Evolutionary conservation across 495 filamentous ascomycete genomes (phyloP), one percentile per base, ranked within the genome.

Genomic region (Aspergillus panamensis): DNA sequence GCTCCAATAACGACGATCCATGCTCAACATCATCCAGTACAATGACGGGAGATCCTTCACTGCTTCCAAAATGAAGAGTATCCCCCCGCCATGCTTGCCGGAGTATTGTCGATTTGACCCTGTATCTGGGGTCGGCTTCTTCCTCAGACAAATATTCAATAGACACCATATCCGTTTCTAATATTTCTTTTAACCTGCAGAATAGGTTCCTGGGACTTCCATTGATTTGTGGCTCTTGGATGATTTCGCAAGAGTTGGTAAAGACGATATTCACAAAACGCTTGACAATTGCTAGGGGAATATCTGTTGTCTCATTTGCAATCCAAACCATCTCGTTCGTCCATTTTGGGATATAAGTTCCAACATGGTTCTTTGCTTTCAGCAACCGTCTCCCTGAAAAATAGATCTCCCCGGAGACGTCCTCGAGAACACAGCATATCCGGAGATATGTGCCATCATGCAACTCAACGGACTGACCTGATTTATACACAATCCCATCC

Each of bases 51-150:
- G 44, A 45, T 14, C 5, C 13, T 0, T 52, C 32, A 2, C 51
- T 48, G 1, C 61, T 63, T 0, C 74, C 74, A 48, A 75, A 75
- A 7, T 60, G 55, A 8, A 48, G 47, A 3, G 71, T 73, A 0
- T 62, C 19, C 0, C 66, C 70, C 32, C 75, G 62, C 75, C 75
- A 78, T 2, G 40, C 3, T 6, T 55, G 45, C 3, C 75, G 69
- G 35, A 78, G 32, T 1, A 43, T 31, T 3, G 21, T 40, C 0
- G 68, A 40, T 3, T 60, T 20, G 31, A 58, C 25, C 0, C 56
- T 45, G 17, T 48, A 59, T 0, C 52, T 56, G 3, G 42, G 25
- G 17, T 73, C 69, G 0, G 66, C 63, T 40, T 77, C 75, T 0
- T 64, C 49, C 13, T 42, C 62, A 0, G 58, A 53, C 8, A 76